Evolutionary conservation across 805 yeast species (phyloP), one percentile per base, ranked within the genome.

Genomic region (Myxozyma vanderwaltii): DNA sequence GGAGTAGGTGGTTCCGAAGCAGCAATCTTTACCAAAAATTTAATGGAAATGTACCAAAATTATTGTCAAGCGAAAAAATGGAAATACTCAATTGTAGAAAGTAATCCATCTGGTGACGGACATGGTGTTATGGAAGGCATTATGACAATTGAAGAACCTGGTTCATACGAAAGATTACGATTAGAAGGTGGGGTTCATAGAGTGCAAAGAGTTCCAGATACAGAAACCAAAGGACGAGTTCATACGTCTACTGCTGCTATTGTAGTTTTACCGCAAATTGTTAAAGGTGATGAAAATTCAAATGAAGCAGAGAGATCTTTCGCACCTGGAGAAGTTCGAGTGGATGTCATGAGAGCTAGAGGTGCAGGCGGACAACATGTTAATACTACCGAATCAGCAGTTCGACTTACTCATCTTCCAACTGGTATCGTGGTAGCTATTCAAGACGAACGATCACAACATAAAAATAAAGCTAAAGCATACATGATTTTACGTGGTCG

Each of bases 301-400:
- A 77, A 74, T 8, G 82, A 82, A 55, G 81, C 78, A 48, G 92
- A 88, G 67, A 76, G 92, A 43, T 82, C 82, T 57, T 90, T 94
- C 72, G 84, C 83, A 19, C 89, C 91, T 0, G 96, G 88, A 1
- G 99, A 94, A 68, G 84, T 94, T 23, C 80, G 97, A 57, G 84
- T 94, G 3, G 99, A 94, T 71, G 91, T 94, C n/a, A 94, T 92
- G 96, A 80, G 99, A 66, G 89, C 98, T 0, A 85, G 96, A 56
- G 99, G 99, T 2, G 87, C 94, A 64, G 99, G 99, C 57, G 99
- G 99, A 0, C 99, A 92, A 76, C 98, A 92, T 70, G 99, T 92
- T 38, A 92, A 92, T 71, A 92, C 96, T 13, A 94, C 98, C 0
- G 98, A 92, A 70, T 90, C 97, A 1, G 99, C 99, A 0, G 98